phyloP scores from a whole-genome alignment of 352 stramenopile genomes.

The Globisporangium abappressorium region DNA sequence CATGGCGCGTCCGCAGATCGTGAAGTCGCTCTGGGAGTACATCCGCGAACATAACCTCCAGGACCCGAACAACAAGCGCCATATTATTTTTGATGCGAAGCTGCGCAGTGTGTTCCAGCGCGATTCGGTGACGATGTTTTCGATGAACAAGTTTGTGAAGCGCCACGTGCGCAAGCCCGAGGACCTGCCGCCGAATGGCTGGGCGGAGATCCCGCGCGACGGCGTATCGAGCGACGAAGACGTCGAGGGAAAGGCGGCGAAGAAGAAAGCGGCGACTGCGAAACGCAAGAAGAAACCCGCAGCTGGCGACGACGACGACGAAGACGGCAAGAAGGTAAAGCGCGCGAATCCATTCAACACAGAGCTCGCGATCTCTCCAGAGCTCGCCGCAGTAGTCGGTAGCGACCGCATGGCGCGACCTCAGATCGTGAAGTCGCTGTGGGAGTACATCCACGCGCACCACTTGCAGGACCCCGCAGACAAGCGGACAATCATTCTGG shows the following conservation, averaged over 20 bases:
- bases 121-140: conserved; percentile 87
- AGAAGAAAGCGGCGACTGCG: conserved; percentile 56
- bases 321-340: conserved; percentile 52
- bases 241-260: conserved; percentile 45
- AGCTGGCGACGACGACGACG: conserved; percentile 30
- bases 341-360: conserved; percentile 67
- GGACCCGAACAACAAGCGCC: conserved; percentile 92
- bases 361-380: conserved; percentile 73
- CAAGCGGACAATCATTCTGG: conserved; percentile 91
- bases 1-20: conserved; percentile 90
- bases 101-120: conserved; percentile 78
- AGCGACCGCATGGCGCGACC: conserved; percentile 83
- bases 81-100: conserved; percentile 90
- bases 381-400: conserved; percentile 75
- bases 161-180: conserved; percentile 76
- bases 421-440: conserved; percentile 93
- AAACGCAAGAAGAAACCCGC: conserved; percentile 52
- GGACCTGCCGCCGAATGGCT: conserved; percentile 59
- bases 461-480: conserved; percentile 94
- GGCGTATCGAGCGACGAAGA: conserved; percentile 83
- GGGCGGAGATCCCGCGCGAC: conserved; percentile 72
- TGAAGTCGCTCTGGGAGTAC: conserved; percentile 96
- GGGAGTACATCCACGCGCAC: conserved; percentile 95
- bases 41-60: conserved; percentile 94
- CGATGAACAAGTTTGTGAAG: conserved; percentile 89